phyloP scores from a whole-genome alignment of 2,329 filamentous ascomycete genomes.

The Didymella arachidicola region DNA sequence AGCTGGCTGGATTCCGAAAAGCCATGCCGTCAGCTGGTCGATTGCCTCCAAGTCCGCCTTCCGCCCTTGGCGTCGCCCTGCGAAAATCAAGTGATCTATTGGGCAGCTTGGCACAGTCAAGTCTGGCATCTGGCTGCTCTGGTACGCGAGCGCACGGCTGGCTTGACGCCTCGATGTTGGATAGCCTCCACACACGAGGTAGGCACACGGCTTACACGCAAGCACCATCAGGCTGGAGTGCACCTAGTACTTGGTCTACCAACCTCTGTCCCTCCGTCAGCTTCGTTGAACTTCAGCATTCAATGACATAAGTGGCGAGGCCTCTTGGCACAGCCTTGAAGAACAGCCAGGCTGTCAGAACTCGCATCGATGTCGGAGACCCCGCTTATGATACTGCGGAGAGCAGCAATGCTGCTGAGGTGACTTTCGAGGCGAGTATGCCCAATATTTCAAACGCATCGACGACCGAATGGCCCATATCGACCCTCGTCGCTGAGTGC shows the following conservation, averaged over 20 bases:
- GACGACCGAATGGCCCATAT: background rate
- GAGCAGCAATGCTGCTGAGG: background rate
- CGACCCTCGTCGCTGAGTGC: background rate
- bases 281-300: background rate
- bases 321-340: background rate
- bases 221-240: background rate
- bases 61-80: background rate
- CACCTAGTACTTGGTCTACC: background rate
- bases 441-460: background rate
- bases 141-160: background rate
- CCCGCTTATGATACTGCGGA: background rate
- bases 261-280: background rate
- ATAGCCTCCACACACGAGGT: background rate
- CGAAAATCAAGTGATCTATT: background rate
- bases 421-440: background rate
- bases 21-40: background rate
- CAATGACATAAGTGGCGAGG: background rate
- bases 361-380: background rate
- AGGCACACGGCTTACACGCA: background rate
- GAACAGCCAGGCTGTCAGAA: background rate
- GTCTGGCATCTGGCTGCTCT: background rate
- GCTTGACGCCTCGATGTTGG: background rate
- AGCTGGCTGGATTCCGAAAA: background rate
- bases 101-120: background rate
- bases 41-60: background rate